These are phyloP conservation scores for Sutorius eximius DNA, from an alignment of 1,284 basidiomycete genomes.

Conservation along the genomic window DNA sequence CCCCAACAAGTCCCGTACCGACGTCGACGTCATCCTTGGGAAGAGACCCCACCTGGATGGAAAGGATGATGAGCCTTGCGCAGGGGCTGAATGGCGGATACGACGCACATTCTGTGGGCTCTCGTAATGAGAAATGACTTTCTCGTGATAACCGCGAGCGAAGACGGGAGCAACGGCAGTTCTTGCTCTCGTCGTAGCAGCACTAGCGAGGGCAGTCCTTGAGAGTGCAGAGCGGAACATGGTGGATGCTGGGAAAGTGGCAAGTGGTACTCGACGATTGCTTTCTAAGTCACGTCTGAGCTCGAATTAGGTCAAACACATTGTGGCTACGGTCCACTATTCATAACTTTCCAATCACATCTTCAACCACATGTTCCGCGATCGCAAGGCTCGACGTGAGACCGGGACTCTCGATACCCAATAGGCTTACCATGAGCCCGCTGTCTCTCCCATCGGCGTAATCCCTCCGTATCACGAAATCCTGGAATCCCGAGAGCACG, in stretches of 20 bases:
- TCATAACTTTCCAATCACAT: constrained; percentile 40
- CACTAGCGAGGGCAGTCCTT: constrained; percentile 47
- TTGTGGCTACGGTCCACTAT: background rate
- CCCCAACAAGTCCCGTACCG: constrained; percentile 97
- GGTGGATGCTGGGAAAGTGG: constrained; percentile 38
- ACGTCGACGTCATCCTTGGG: constrained; percentile 90
- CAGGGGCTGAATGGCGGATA: constrained; percentile 30
- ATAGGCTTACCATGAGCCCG: constrained; percentile 66
- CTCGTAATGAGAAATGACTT: constrained; percentile 96
- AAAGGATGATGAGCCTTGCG: constrained; percentile 49
- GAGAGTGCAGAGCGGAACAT: constrained; percentile 70
- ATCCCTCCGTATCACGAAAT: constrained; percentile 74
- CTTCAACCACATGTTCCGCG: constrained; percentile 68
- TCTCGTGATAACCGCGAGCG: constrained; percentile 82
- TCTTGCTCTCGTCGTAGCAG: constrained; percentile 45
- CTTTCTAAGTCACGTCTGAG: constrained; percentile 29
- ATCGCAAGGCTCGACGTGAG: constrained; percentile 74
- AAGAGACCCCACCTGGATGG: constrained; percentile 85
- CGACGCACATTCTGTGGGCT: constrained; percentile 86
- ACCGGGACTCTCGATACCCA: constrained; percentile 80
- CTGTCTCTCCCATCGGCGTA: constrained; percentile 37
- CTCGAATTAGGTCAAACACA: constrained; percentile 12
- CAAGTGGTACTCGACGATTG: constrained; percentile 1
- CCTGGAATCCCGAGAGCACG: constrained; percentile 80
- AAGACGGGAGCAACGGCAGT: constrained; percentile 47